These are phyloP conservation scores for Rhododendron mucronatum DNA, from an alignment of 148 eudicot genomes.

Conservation along the genomic window DNA sequence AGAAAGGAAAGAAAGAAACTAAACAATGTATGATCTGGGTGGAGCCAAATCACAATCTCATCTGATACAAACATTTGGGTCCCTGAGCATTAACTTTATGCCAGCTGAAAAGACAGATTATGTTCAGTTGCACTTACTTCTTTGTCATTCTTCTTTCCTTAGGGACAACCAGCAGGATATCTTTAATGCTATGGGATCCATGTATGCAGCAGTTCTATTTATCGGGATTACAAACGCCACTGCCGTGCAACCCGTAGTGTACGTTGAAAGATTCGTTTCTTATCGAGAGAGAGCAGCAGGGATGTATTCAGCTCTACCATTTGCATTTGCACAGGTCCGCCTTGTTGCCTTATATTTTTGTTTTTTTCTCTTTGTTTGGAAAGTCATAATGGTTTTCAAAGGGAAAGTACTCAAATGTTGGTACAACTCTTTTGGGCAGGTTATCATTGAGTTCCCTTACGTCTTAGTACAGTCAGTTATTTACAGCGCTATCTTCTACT, in stretches of 20 bases:
- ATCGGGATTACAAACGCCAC: constrained; percentile 90
- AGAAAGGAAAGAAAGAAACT: background rate
- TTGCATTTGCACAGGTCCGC: constrained; percentile 90
- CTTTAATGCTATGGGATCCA: constrained; percentile 89
- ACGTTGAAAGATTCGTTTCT: constrained; percentile 90
- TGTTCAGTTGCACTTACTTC: background rate
- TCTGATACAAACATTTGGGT: background rate
- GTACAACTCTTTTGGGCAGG: constrained; percentile 37
- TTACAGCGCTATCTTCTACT: constrained; percentile 77
- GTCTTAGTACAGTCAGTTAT: constrained; percentile 73
- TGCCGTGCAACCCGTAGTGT: constrained; percentile 97
- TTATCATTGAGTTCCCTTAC: constrained; percentile 91
- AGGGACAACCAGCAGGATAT: constrained; percentile 84
- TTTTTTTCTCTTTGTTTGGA: background rate
- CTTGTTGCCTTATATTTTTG: background rate
- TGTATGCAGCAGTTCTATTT: constrained; percentile 86
- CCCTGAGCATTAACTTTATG: background rate
- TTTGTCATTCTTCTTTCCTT: background rate
- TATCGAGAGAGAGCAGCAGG: constrained; percentile 98
- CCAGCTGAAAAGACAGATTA: background rate
- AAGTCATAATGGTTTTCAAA: background rate
- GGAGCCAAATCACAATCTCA: background rate
- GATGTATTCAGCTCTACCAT: constrained; percentile 89
- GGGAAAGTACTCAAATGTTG: background rate
- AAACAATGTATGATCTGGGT: background rate